Evolutionary conservation across 352 stramenopile species (phyloP), one percentile per base, ranked within the genome.

Genomic region (Pythium oligandrum): DNA sequence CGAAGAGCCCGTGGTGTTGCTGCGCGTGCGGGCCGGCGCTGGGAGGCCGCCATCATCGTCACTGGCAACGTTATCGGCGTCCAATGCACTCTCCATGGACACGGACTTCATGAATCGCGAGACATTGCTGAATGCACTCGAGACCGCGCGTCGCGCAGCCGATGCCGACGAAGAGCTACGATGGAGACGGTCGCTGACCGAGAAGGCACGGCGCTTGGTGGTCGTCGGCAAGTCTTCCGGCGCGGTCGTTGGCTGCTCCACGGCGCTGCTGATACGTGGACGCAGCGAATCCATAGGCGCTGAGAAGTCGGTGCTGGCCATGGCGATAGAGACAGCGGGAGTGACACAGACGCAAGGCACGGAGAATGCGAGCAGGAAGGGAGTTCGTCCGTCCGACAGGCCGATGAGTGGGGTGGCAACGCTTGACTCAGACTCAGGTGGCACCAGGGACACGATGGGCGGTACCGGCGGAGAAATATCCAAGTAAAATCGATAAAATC

Each of bases 121-220:
- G 8, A 84, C 63, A 10, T 61, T 74, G 30, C 73, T 67, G 43
- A 87, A 66, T 6, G 75, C 76, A 40, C 40, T 75, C 7, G 61
- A 67, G 4, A 88, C 54, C 1, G 71, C 69, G 39, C 45, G 65
- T 9, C 55, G 56, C n/a, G 56, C 52, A 8, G 66, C 63, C 6
- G 61, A 71, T 4, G 71, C 59, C 44, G 64, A 71, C 7, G 57
- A 53, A 1, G 68, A 66, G 11, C 42, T 43, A 9, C 48, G 46
- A 36, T 58, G 49, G 3, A 40, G 43, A 33, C 69, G 56, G 59
- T 87, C 75, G n/a, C 63, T 68, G 9, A 85, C 53, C 5, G 75
- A 87, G 17, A 70, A 66, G 2, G 75, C 68, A 49, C 75, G 75
- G 48, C 76, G 75, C 53, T 89, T 89, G 59, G 60, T 43, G n/a